A percentile compares a stretch with the other conserved stretches of the same genome.
Conservation (phyloP, 192 early-diverging fungal genomes). For the Backusella psychrophila region DNA sequence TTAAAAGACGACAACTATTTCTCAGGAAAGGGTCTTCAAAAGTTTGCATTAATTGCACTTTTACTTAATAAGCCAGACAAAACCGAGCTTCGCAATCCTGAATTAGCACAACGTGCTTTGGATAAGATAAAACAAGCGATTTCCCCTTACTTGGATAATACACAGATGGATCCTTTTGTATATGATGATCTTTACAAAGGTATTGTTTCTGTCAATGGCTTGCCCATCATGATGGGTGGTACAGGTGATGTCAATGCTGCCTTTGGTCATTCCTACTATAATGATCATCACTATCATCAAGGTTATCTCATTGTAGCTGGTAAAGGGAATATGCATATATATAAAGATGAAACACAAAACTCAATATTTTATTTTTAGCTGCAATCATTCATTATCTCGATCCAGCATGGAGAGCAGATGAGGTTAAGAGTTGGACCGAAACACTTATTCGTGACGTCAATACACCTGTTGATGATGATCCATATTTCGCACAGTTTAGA, state of each 20-base stretch:
- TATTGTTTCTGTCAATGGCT: slow-evolving; percentile 26
- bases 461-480: slow-evolving; percentile 42
- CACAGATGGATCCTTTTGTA: slow-evolving; percentile 22
- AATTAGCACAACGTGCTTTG: slow-evolving; percentile 21
- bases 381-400: slow-evolving; percentile 37
- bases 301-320: slow-evolving; percentile 34
- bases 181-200: slow-evolving; percentile 35
- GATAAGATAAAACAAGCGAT: slow-evolving; percentile 29
- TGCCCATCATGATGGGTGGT: slow-evolving; percentile 31
- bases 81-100: slow-evolving; percentile 24
- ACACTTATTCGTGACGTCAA: slow-evolving; percentile 48
- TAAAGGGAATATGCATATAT: not conserved
- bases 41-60: slow-evolving; percentile 35
- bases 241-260: slow-evolving; percentile 27
- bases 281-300: slow-evolving; percentile 43
- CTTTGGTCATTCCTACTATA: slow-evolving; percentile 41
- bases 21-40: slow-evolving; percentile 39
- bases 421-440: slow-evolving; percentile 33
- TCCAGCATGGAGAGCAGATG: slow-evolving; percentile 24
- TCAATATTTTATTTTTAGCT: slow-evolving; percentile 20
- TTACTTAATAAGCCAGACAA: slow-evolving; percentile 25
- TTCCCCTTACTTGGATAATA: slow-evolving; percentile 28
- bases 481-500: slow-evolving; percentile 52
- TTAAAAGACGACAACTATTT: slow-evolving; percentile 35
- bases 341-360: not conserved